Evolutionary conservation across 2,329 filamentous ascomycete species (phyloP).

Genomic region (Alternaria panax): DNA sequence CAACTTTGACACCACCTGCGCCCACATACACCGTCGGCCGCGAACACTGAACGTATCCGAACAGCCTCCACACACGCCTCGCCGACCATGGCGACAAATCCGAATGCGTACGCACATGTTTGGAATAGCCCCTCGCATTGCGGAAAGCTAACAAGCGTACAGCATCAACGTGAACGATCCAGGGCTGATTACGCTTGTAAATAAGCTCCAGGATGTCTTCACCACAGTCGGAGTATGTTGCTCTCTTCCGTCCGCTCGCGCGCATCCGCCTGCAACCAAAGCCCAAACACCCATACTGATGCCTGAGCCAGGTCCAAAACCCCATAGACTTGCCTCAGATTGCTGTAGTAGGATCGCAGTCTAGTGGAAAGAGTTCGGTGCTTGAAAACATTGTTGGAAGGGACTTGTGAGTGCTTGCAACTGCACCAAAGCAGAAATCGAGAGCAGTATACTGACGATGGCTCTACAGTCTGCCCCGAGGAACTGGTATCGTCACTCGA

Average conservation of each 20-base stretch:
- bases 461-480: slow-evolving; percentile 80
- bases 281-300: slow-evolving; percentile 38
- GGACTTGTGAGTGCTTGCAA: slow-evolving; percentile 80
- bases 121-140: slow-evolving; percentile 22
- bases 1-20: slow-evolving; percentile 22
- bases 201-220: slow-evolving; percentile 99
- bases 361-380: slow-evolving; percentile 98
- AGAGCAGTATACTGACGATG: slow-evolving; percentile 35
- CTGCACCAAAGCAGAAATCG: not conserved
- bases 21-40: slow-evolving; percentile 7
- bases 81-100: slow-evolving; percentile 52
- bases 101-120: slow-evolving; percentile 49
- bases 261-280: slow-evolving; percentile 9
- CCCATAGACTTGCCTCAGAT: slow-evolving; percentile 99
- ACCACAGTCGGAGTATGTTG: slow-evolving; percentile 84
- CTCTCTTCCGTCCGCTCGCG: not conserved
- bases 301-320: slow-evolving; percentile 78
- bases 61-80: slow-evolving; percentile 12
- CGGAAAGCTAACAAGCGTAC: slow-evolving; percentile 40
- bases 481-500: slow-evolving; percentile 95
- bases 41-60: slow-evolving; percentile 7
- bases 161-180: slow-evolving; percentile 78
- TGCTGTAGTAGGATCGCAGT: slow-evolving; percentile 97
- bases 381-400: slow-evolving; percentile 98
- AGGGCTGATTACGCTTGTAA: slow-evolving; percentile 81